A percentile compares a stretch with the other conserved stretches of the same genome.
Evolutionary conservation across 352 stramenopile genomes (phyloP).

Genomic region (Globisporangium okanoganense): DNA sequence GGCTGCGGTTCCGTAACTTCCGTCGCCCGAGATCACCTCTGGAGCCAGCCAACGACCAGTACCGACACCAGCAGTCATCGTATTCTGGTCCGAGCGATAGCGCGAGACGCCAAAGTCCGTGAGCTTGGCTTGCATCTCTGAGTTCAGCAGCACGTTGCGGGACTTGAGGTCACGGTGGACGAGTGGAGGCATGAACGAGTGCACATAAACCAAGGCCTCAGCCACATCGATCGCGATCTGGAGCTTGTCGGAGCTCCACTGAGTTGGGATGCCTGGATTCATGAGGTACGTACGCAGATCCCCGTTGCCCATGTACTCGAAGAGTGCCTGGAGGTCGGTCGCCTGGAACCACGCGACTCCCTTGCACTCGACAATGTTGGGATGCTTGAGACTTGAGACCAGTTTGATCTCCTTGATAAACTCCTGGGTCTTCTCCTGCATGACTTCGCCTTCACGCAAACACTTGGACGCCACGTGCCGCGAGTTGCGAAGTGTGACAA

Average conservation of each 20-base stretch:
- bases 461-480: constrained; percentile 22
- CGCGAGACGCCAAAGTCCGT: constrained; percentile 57
- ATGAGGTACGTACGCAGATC: background rate
- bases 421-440: background rate
- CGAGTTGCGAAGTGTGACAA: constrained; percentile 26
- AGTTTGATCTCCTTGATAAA: constrained; percentile 3
- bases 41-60: constrained; percentile 53
- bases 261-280: no score
- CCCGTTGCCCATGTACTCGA: background rate
- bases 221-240: no score
- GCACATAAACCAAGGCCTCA: background rate
- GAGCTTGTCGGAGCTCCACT: background rate
- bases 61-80: constrained; percentile 48
- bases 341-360: background rate
- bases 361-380: background rate
- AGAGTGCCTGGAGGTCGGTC: background rate
- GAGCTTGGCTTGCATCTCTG: constrained; percentile 41
- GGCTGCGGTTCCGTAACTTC: constrained; percentile 38
- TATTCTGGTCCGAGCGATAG: constrained; percentile 35
- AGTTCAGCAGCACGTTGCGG: constrained; percentile 22
- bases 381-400: background rate
- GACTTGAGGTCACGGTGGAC: constrained; percentile 21
- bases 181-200: constrained; percentile 19
- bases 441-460: background rate
- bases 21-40: constrained; percentile 44